Evolutionary conservation across 768 basidiomycete genomes (phyloP).

Genomic region (Suillus subluteus): DNA sequence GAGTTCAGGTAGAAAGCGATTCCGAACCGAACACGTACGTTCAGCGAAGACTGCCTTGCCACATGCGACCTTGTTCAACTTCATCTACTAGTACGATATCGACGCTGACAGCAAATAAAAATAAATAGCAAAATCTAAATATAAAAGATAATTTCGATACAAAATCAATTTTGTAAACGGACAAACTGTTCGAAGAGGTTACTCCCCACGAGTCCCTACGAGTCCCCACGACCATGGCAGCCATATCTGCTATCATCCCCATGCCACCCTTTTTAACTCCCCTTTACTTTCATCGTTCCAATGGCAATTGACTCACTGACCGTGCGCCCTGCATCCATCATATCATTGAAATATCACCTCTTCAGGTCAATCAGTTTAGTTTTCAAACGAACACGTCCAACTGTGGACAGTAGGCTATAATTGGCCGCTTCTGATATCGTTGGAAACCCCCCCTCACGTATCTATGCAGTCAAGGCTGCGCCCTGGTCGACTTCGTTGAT

Average conservation of each 20-base stretch:
- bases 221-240: constrained; percentile 4
- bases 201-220: background rate
- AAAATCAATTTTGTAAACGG: constrained; percentile 7
- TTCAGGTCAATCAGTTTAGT: constrained; percentile 7
- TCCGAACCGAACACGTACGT: constrained; percentile 19
- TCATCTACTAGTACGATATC: constrained; percentile 8
- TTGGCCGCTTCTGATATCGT: constrained; percentile 12
- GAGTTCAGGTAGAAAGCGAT: constrained; percentile 21
- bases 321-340: constrained; percentile 1
- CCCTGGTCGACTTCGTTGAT: background rate
- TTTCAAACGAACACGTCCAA: constrained; percentile 4
- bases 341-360: constrained; percentile 4
- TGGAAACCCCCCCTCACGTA: constrained; percentile 1
- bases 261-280: constrained; percentile 1
- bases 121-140: constrained; percentile 8
- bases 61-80: constrained; percentile 9
- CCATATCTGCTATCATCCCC: background rate
- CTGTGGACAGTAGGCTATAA: constrained; percentile 12
- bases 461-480: constrained; percentile 5
- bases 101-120: constrained; percentile 8
- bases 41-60: constrained; percentile 8
- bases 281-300: constrained; percentile 2
- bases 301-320: background rate
- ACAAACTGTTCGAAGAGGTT: background rate
- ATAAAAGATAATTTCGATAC: background rate